Conservation (phyloP, 2,329 filamentous ascomycete species). For the Pseudogymnoascus sp. region DNA sequence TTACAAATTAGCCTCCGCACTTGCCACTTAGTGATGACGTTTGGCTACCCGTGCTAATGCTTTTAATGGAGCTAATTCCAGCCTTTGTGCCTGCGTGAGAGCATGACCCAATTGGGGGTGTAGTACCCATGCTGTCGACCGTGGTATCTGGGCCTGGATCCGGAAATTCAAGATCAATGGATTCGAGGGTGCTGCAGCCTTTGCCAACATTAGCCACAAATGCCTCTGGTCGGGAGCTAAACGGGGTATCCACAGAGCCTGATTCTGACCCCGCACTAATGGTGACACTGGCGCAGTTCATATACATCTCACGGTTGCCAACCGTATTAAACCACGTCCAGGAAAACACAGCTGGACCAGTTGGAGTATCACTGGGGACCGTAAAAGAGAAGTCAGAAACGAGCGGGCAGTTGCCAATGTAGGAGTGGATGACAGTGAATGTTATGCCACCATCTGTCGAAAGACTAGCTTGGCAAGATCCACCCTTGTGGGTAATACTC, state of each 20-base stretch:
- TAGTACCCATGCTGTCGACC: constrained; percentile 10
- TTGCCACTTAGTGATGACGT: neutral
- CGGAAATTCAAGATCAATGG: constrained; percentile 45
- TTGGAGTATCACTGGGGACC: constrained; percentile 23
- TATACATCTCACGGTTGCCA: constrained; percentile 60
- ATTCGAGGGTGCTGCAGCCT: constrained; percentile 41
- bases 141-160: constrained; percentile 39
- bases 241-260: constrained; percentile 18
- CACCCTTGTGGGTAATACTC: constrained; percentile 41
- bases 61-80: neutral
- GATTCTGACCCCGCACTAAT: constrained; percentile 31
- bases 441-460: constrained; percentile 48
- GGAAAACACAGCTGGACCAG: constrained; percentile 22
- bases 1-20: neutral
- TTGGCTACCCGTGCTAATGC: neutral
- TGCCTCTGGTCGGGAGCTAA: constrained; percentile 43
- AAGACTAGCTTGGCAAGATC: constrained; percentile 51
- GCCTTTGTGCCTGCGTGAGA: neutral
- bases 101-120: neutral
- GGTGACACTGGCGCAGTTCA: constrained; percentile 53
- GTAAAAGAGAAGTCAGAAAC: constrained; percentile 30
- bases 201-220: constrained; percentile 50
- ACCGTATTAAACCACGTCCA: constrained; percentile 50
- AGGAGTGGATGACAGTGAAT: constrained; percentile 53
- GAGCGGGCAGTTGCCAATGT: constrained; percentile 49